phyloP scores from a whole-genome alignment of 1,139 yeast species.

The Magnusiomyces suaveolens region DNA sequence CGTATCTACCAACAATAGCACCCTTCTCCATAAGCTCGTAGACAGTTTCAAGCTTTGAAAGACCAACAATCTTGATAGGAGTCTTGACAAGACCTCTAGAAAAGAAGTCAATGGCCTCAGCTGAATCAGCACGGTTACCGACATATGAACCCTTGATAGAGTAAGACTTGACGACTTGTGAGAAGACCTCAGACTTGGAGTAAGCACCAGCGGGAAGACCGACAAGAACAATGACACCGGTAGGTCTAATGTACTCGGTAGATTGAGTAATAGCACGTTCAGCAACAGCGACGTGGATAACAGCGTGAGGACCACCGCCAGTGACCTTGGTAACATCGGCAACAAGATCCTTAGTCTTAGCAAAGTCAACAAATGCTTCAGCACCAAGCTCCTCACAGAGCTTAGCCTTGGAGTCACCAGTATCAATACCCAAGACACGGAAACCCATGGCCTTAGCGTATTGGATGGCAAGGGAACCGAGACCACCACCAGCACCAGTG shows the following conservation, averaged over 20 bases:
- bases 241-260: slow-evolving; percentile 56
- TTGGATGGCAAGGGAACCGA: slow-evolving; percentile 72
- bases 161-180: slow-evolving; percentile 55
- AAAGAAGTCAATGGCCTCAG: slow-evolving; percentile 69
- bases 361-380: slow-evolving; percentile 59
- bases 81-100: slow-evolving; percentile 57
- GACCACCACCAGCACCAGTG: slow-evolving; percentile 81
- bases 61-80: slow-evolving; percentile 58
- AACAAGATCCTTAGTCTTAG: slow-evolving; percentile 40
- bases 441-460: slow-evolving; percentile 77
- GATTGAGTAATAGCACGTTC: slow-evolving; percentile 64
- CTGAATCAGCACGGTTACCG: slow-evolving; percentile 71
- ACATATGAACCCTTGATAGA: slow-evolving; percentile 67
- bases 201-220: slow-evolving; percentile 71
- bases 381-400: slow-evolving; percentile 55
- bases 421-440: slow-evolving; percentile 67
- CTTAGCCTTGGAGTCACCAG: slow-evolving; percentile 55
- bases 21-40: slow-evolving; percentile 63
- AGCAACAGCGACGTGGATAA: slow-evolving; percentile 70
- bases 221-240: slow-evolving; percentile 71
- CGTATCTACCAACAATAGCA: slow-evolving; percentile 64
- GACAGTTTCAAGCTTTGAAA: slow-evolving; percentile 49
- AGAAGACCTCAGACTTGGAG: slow-evolving; percentile 52
- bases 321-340: slow-evolving; percentile 47
- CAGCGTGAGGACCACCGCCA: slow-evolving; percentile 72